These are phyloP conservation scores for Elsinoe ampelina DNA, from an alignment of 2,329 filamentous ascomycete genomes.

Conservation along the genomic window DNA sequence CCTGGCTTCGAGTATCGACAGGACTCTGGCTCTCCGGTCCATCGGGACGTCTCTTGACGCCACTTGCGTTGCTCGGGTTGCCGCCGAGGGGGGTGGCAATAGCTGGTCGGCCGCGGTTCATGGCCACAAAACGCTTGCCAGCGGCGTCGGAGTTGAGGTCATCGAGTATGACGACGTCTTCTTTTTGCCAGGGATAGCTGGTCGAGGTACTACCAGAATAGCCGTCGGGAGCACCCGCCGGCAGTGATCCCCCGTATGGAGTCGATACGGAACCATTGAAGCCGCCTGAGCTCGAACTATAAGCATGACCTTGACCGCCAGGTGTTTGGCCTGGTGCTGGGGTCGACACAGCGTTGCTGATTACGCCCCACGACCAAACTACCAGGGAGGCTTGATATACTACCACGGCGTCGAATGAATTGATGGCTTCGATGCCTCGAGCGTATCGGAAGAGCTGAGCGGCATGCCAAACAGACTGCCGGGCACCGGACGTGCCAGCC, in stretches of 20 bases:
- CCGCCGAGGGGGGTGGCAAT: not conserved
- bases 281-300: slow-evolving; percentile 24
- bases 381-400: slow-evolving; percentile 60
- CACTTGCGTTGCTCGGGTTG: not conserved
- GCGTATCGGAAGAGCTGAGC: slow-evolving; percentile 57
- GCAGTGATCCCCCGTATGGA: slow-evolving; percentile 17
- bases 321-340: slow-evolving; percentile 35
- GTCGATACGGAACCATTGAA: slow-evolving; percentile 20
- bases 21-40: not conserved
- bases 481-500: slow-evolving; percentile 46
- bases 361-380: slow-evolving; percentile 60
- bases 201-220: slow-evolving; percentile 9
- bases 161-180: slow-evolving; percentile 42
- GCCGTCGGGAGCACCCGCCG: slow-evolving; percentile 7
- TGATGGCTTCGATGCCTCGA: slow-evolving; percentile 32
- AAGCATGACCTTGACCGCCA: slow-evolving; percentile 10
- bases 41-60: not conserved
- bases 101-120: slow-evolving; percentile 39
- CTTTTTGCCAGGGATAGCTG: slow-evolving; percentile 13
- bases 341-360: slow-evolving; percentile 38
- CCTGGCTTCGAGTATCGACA: not conserved
- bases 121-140: slow-evolving; percentile 43
- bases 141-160: slow-evolving; percentile 41
- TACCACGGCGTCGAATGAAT: slow-evolving; percentile 57
- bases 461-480: slow-evolving; percentile 57